Evolutionary conservation across 2,329 filamentous ascomycete species (phyloP).

Genomic region (Aureobasidium pullulans): DNA sequence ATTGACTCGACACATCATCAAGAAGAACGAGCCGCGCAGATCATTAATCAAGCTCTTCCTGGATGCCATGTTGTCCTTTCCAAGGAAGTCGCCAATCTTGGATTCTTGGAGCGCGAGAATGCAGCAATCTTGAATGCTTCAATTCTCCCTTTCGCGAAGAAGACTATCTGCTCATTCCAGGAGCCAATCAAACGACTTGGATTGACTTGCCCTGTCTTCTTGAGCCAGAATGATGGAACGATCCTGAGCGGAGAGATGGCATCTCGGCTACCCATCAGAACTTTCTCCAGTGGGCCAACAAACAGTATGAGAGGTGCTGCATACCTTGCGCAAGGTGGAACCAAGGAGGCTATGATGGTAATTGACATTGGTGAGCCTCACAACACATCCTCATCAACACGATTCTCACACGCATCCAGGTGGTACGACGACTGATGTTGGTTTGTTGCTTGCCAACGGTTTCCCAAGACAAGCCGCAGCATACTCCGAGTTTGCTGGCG

Average conservation of each 20-base stretch:
- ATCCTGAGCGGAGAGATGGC: background rate
- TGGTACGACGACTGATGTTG: conserved; percentile 32
- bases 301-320: conserved; percentile 12
- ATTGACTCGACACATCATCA: conserved; percentile 10
- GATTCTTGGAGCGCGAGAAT: conserved; percentile 8
- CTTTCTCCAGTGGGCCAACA: conserved; percentile 10
- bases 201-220: conserved; percentile 3
- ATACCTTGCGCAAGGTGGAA: background rate
- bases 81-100: conserved; percentile 7
- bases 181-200: conserved; percentile 6
- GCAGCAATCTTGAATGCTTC: conserved; percentile 7
- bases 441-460: conserved; percentile 52
- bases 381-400: background rate
- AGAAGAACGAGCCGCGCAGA: conserved; percentile 9
- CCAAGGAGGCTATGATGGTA: conserved; percentile 1
- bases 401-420: background rate
- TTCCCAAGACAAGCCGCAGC: conserved; percentile 58
- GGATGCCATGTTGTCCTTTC: conserved; percentile 7
- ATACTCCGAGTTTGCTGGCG: conserved; percentile 55
- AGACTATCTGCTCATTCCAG: conserved; percentile 9
- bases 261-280: conserved; percentile 3
- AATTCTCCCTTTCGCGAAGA: conserved; percentile 6
- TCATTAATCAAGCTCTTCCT: background rate
- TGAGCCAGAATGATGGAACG: conserved; percentile 9
- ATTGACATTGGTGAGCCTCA: conserved; percentile 1